A percentile compares a stretch with the other conserved stretches of the same genome.
Conservation (phyloP, 306 rosid genomes). For the Abrus precatorius region DNA sequence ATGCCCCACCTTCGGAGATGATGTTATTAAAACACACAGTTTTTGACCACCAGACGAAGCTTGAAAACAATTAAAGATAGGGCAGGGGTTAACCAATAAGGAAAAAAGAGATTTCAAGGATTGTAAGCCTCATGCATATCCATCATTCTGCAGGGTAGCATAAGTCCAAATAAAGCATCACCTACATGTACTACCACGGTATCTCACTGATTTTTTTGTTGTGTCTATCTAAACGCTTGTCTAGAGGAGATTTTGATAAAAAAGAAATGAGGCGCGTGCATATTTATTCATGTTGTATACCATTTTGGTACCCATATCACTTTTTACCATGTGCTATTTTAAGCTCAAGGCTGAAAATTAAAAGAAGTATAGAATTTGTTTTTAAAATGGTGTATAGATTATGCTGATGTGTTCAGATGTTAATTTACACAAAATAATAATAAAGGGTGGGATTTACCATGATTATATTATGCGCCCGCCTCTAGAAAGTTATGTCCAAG, state of each 20-base stretch:
- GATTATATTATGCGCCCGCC: neutral
- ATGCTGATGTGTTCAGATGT: neutral
- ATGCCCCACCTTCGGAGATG: conserved; percentile 30
- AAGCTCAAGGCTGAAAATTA: conserved; percentile 17
- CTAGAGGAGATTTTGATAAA: conserved; percentile 6
- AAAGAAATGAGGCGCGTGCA: neutral
- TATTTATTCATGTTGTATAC: neutral
- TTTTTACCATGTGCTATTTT: conserved; percentile 18
- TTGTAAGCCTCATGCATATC: conserved; percentile 35
- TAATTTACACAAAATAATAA: conserved; percentile 2
- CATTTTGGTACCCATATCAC: neutral
- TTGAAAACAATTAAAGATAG: conserved; percentile 37
- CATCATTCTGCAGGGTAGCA: conserved; percentile 13
- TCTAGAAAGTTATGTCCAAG: neutral
- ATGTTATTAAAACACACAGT: neutral
- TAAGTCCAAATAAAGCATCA: conserved; percentile 44
- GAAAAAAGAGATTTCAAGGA: conserved; percentile 16
- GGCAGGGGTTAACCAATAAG: conserved; percentile 11
- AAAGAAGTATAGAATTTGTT: too few relatives aligned
- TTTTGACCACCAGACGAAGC: conserved; percentile 41
- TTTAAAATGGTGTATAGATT: neutral
- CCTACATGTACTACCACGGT: conserved; percentile 26
- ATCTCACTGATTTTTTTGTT: conserved; percentile 46
- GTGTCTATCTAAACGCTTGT: conserved; percentile 21
- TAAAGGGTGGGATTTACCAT: neutral